These are phyloP conservation scores for Selaginella tamariscina DNA, from an alignment of 75 land plant genomes.

Conservation along the genomic window DNA sequence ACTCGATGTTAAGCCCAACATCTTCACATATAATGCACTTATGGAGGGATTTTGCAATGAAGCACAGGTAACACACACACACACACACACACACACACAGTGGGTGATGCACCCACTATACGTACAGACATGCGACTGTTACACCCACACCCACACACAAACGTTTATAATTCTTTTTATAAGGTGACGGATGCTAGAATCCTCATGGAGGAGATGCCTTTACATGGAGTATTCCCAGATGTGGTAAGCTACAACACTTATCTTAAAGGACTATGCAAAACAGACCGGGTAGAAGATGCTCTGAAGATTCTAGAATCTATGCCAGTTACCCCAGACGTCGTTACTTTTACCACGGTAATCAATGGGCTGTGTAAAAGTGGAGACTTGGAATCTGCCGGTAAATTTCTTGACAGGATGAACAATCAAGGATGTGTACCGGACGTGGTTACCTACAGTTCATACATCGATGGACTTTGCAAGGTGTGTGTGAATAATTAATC, in stretches of 20 bases:
- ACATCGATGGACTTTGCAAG: background rate
- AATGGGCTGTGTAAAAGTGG: slow-evolving; percentile 4
- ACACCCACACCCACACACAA: too few species aligned
- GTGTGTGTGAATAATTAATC: background rate
- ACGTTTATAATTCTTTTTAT: too few species aligned
- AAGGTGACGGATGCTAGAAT: background rate
- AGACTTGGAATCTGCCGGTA: background rate
- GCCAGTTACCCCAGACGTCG: slow-evolving; percentile 14
- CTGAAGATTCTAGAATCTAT: slow-evolving; percentile 20
- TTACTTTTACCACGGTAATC: background rate
- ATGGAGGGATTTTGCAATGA: background rate
- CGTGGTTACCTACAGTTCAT: slow-evolving; percentile 1
- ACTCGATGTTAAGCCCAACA: background rate
- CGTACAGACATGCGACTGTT: too few species aligned
- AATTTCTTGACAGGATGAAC: background rate
- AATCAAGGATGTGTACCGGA: background rate
- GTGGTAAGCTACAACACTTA: slow-evolving; percentile 34
- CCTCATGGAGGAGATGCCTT: background rate
- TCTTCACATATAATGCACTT: background rate
- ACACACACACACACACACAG: too few species aligned
- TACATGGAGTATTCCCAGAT: slow-evolving; percentile 14
- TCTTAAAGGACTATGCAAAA: slow-evolving; percentile 41
- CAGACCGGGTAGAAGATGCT: slow-evolving; percentile 27
- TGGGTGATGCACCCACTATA: too few species aligned
- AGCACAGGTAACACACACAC: too few species aligned